Evolutionary conservation across 306 rosid species (phyloP), one percentile per base, ranked within the genome.

Genomic region (Cajanus cajan): DNA sequence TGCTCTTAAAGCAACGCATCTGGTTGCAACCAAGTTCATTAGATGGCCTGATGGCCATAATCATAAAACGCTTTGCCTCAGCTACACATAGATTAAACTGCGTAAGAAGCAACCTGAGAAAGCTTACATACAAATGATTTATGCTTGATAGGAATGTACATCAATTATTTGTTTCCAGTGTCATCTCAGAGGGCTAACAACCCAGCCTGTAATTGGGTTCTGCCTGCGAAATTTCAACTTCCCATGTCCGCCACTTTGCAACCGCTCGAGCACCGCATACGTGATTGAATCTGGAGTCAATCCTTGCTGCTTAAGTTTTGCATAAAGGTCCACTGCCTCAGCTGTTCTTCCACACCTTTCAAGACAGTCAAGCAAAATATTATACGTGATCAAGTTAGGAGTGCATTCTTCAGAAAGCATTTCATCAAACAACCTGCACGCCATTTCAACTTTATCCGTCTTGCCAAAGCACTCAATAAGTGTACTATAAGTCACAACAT

Each of bases 381-480:
- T 94, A 83, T 92, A 94, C 8, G 97, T 94, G 22, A 94, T 91
- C 18, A 92, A 85, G 85, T 94, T 94, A 21, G 97, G 97, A 71
- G 81, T 83, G 87, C 98, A 95, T 58, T 90, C 96, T 77, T 86
- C 81, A 45, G 91, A 88, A 79, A 88, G 76, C 98, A 92, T 92
- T 69, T 87, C 93, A 51, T 92, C 90, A 2, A 92, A 95, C 88
- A 95, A 86, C 47, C 91, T 87, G 74, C 92, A 34, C 0, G 97
- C 97, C 98, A 92, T 92, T 68, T 90, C 97, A 43, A 94, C 97
- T 81, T 86, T 94, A 61, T 88, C 94, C 0, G 97, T 94, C 90
- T 94, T 94, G 43, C 98, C 98, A 64, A 94, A 92, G 85, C 98
- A 92, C 83, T 94, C 97, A 3, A 94, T 94, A 28, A 94, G 97